Evolutionary conservation across 495 filamentous ascomycete species (phyloP), one percentile per base, ranked within the genome.

Genomic region (Penicillium daleae): DNA sequence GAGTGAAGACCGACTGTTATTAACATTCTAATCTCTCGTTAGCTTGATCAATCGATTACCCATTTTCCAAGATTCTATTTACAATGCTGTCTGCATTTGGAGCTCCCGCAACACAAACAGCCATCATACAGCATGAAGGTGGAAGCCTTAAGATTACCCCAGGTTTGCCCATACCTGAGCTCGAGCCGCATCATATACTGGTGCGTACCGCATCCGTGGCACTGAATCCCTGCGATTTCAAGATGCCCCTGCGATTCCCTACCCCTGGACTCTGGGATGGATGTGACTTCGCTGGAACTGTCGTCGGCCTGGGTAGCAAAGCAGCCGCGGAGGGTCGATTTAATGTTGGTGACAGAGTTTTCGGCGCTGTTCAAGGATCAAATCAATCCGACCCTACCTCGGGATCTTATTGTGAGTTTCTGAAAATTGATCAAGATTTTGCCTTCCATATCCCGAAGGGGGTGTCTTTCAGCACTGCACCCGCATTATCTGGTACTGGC

Each of bases 181-280:
- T 75, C 1, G 39, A 22, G 2, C 61, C 70, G 2, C 48, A 67
- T 13, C 40, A 71, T 26, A 59, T 78, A 21, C 57, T 79, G 1
- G 66, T 79, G 8, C 54, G 71, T 22, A 74, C 73, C 12, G 54
- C 58, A 9, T 71, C 75, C 3, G 80, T 83, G 10, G 77, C 76
- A 2, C 60, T 85, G 6, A 85, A 83, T 59, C 81, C 80, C 0
- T 73, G 62, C 33, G 81, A 84, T 63, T 74, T 59, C 53, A 85
- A 84, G 48, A 78, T 80, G 68, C 64, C 70, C 10, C 62, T 66
- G 19, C 57, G 65, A 6, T 75, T 79, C 17, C 66, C 77, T 0
- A 67, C 56, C 1, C 70, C 67, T 2, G 80, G 80, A 2, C 73
- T 68, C 4, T 65, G 71, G 56, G 59, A 70, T 57, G 81, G 81